These are phyloP conservation scores for Chrysosporium queenslandicum DNA, from an alignment of 2,329 filamentous ascomycete species.

Conservation along the genomic window DNA sequence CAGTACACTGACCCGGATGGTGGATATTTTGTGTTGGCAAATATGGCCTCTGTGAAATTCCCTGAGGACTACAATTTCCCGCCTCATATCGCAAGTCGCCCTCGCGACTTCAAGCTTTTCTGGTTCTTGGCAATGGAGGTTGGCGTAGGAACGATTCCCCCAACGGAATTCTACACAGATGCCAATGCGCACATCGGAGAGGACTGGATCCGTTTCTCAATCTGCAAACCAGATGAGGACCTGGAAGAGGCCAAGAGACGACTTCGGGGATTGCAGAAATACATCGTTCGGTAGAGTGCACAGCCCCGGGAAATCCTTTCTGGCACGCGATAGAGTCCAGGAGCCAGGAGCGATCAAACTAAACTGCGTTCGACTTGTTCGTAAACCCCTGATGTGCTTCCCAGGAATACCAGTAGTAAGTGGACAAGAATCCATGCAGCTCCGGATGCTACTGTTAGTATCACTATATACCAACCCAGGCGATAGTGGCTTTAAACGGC, in stretches of 20 bases:
- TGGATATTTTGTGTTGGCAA: constrained; percentile 94
- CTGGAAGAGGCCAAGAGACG: constrained; percentile 68
- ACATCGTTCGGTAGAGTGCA: constrained; percentile 43
- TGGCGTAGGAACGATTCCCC: constrained; percentile 89
- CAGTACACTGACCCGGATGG: constrained; percentile 84
- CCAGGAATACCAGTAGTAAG: too few relatives aligned
- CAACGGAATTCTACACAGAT: constrained; percentile 92
- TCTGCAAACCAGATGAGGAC: constrained; percentile 88
- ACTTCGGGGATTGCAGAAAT: constrained; percentile 62
- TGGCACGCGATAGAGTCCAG: too few relatives aligned
- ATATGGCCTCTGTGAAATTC: constrained; percentile 77
- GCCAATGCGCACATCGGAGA: constrained; percentile 74
- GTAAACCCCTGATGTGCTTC: too few relatives aligned
- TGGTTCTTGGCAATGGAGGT: constrained; percentile 98
- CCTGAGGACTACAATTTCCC: constrained; percentile 82
- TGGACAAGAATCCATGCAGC: too few relatives aligned
- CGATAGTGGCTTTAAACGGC: too few relatives aligned
- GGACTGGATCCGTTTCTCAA: constrained; percentile 88
- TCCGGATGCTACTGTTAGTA: too few relatives aligned
- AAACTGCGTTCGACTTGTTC: too few relatives aligned
- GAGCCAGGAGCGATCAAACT: too few relatives aligned
- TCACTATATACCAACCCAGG: too few relatives aligned
- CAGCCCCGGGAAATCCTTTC: too few relatives aligned
- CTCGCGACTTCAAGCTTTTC: constrained; percentile 84
- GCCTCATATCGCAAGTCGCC: constrained; percentile 70